Percentiles rank a stretch among this genome's conserved stretches.
phyloP scores from a whole-genome alignment of 176 grass and related monocot genomes.

The Olyra latifolia region DNA sequence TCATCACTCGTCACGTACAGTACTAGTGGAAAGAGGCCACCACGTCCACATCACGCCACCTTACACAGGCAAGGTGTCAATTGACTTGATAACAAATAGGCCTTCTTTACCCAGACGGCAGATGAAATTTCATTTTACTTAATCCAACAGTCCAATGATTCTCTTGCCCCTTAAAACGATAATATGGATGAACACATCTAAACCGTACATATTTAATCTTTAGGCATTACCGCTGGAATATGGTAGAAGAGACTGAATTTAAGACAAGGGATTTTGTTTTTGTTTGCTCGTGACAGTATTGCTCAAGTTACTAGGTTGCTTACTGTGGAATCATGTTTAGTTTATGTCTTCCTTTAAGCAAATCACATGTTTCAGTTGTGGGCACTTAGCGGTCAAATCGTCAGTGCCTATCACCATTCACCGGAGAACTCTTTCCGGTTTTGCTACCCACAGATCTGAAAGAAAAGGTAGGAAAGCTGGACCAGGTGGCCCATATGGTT shows the following conservation, averaged over 20 bases:
- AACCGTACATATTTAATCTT: too few species aligned
- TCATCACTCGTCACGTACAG: too few species aligned
- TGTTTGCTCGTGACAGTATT: neutral
- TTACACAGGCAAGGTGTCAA: constrained; percentile 13
- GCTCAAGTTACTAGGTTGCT: neutral
- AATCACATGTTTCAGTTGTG: constrained; percentile 19
- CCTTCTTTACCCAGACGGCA: constrained; percentile 8
- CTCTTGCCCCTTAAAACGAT: too few species aligned
- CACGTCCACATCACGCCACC: constrained; percentile 42
- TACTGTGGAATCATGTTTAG: neutral
- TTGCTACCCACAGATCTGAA: constrained; percentile 33
- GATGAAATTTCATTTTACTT: neutral
- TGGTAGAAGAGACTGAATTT: too few species aligned
- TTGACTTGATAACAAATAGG: constrained; percentile 28
- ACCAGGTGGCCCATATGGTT: neutral
- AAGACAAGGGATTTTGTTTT: too few species aligned
- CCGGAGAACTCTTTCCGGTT: constrained; percentile 2
- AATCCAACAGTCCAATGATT: too few species aligned
- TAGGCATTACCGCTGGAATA: too few species aligned
- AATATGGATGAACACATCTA: too few species aligned
- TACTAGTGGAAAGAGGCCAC: neutral
- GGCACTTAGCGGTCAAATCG: neutral
- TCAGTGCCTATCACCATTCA: neutral
- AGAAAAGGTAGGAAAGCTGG: constrained; percentile 15
- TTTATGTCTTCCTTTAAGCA: neutral